Evolutionary conservation across 1,284 basidiomycete genomes (phyloP), one percentile per base, ranked within the genome.

Genomic region (Moesziomyces parantarcticus): DNA sequence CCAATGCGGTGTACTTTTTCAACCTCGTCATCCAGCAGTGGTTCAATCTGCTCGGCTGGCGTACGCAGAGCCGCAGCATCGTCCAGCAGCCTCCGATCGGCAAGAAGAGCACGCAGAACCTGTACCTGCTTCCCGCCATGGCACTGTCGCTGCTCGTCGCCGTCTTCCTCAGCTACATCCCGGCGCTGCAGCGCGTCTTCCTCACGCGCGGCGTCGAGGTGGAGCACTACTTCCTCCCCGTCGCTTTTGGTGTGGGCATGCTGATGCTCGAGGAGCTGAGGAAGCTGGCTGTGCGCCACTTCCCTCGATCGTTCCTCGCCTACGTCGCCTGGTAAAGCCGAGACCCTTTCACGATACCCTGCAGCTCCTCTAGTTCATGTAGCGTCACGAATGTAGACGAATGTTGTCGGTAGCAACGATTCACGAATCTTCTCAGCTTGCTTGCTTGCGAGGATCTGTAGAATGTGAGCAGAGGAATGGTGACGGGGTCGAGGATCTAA

Each of bases 21-120:
- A 90, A 88, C 41, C 85, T 91, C 40, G 88, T 91, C 44, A 85
- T 90, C 60, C 89, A 89, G 88, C 90, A 91, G 84, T 90, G 88
- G 86, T 89, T 62, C 48, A 72, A 74, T 53, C 51, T 78, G 41
- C 52, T 75, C 43, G 51, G 58, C 8, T 87, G 87, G 11, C 86
- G 88, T 13, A 87, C 87, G 0, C 85, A 87, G 46, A 85, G 85
- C 51, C 83, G 87, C 2, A 81, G 41, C 23, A 20, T 89, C 51
- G 64, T 76, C 53, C 77, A 77, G 50, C 65, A 76, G 58, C 57
- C 51, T 14, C 75, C 75, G 8, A 46, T 68, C 29, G 57, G 58
- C 45, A 68, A 58, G 21, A 41, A 42, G 36, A n/a, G 18, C 23
- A 63, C 58, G 25, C 48, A 58, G 44, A 79, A 79, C 54, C 42